Percentiles rank a stretch among this genome's conserved stretches.
Conservation (phyloP, 2,329 filamentous ascomycete species). For the Ophioceras dolichostomum region DNA sequence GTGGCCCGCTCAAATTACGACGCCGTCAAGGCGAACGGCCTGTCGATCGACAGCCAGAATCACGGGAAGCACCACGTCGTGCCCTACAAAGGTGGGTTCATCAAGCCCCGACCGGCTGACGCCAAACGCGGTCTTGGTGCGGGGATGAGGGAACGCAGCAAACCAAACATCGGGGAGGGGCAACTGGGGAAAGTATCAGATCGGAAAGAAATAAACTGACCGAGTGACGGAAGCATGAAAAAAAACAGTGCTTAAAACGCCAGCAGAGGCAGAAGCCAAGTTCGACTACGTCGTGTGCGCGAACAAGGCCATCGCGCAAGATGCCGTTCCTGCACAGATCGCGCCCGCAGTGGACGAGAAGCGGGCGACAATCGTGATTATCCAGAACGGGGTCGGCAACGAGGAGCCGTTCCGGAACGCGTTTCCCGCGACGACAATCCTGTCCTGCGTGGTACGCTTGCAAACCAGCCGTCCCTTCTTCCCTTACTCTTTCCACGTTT, state of each 20-base stretch:
- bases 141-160: too few relatives aligned
- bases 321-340: constrained; percentile 19
- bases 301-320: constrained; percentile 38
- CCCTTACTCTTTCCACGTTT: not conserved
- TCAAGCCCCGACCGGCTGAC: too few relatives aligned
- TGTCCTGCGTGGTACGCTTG: constrained; percentile 42
- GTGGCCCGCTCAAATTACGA: constrained; percentile 49
- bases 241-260: constrained; percentile 29
- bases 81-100: constrained; percentile 25
- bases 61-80: constrained; percentile 41
- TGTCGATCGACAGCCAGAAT: constrained; percentile 38
- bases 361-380: constrained; percentile 40
- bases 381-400: constrained; percentile 50
- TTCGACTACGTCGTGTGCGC: constrained; percentile 46
- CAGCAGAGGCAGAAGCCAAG: constrained; percentile 27
- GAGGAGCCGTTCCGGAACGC: constrained; percentile 37
- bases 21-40: constrained; percentile 37
- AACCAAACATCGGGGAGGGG: too few relatives aligned
- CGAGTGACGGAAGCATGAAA: not conserved
- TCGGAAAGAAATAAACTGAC: not conserved
- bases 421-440: constrained; percentile 38
- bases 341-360: constrained; percentile 20
- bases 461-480: too few relatives aligned
- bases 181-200: too few relatives aligned
- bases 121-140: too few relatives aligned